These are phyloP conservation scores for Aspergillus nanangensis DNA, from an alignment of 495 filamentous ascomycete genomes.

Conservation along the genomic window DNA sequence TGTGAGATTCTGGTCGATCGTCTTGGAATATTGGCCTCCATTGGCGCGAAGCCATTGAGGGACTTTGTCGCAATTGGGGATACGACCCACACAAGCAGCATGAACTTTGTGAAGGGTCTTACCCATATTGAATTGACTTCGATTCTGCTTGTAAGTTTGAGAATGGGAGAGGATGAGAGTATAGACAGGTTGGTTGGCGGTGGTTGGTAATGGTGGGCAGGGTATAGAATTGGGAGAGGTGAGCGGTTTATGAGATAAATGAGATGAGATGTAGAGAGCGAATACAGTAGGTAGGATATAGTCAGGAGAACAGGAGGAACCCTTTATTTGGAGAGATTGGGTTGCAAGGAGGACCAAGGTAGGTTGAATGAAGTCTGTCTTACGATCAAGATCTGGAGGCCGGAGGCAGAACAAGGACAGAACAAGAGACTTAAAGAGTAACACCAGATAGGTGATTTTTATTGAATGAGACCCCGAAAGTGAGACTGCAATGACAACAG, in stretches of 20 bases:
- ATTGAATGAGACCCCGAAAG: slow-evolving; percentile 3
- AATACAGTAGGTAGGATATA: no score
- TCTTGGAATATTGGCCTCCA: slow-evolving; percentile 42
- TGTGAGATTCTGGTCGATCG: slow-evolving; percentile 42
- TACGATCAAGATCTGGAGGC: no score
- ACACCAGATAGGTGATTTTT: no score
- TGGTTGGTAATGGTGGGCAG: no score
- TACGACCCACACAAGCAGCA: slow-evolving; percentile 32
- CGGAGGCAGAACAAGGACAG: no score
- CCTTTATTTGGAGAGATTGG: no score
- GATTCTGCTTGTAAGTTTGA: neutral
- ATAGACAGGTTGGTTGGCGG: neutral
- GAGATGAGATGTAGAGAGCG: no score
- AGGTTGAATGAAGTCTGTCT: no score
- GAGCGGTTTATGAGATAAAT: no score
- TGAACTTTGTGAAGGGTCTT: slow-evolving; percentile 27
- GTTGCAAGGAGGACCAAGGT: no score
- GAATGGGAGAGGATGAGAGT: slow-evolving; percentile 8
- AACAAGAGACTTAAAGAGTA: no score
- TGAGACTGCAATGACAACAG: neutral
- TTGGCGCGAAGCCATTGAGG: slow-evolving; percentile 50
- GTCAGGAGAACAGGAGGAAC: no score
- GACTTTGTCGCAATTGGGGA: slow-evolving; percentile 39
- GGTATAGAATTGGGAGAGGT: neutral
- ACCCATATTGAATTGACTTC: slow-evolving; percentile 18